Evolutionary conservation across 129 eudicot species (phyloP), one percentile per base, ranked within the genome.

Genomic region (Cynara cardunculus): DNA sequence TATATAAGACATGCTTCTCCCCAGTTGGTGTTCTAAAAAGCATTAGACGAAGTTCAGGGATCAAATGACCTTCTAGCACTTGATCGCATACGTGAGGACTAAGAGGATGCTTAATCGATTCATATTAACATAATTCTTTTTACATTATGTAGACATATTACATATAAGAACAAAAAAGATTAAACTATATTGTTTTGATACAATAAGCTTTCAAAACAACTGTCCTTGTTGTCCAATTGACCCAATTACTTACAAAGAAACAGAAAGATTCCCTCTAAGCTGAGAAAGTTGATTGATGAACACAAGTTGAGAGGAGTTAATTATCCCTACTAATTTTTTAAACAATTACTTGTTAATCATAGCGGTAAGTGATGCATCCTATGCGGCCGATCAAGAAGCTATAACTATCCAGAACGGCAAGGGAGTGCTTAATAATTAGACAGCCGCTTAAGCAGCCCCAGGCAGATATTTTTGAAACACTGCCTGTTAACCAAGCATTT

Each of bases 201-300:
- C 24, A 71, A 32, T 0, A 21, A 4, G 31, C 32, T 49, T 49
- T 13, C 70, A 28, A 70, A 79, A 70, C 6, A 19, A 28, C 25
- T 21, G 62, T 31, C 44, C 41, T 28, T 34, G 18, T 30, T 0
- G 27, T 30, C 62, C 27, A 28, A 25, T 16, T 69, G 53, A 28
- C 76, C 31, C 31, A 28, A 30, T 77, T 37, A 37, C 82, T 68
- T 41, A 69, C 30, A 69, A 25, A 34, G n/a, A n/a, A n/a, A n/a
- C n/a, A n/a, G n/a, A n/a, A n/a, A n/a, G n/a, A n/a, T n/a, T n/a
- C n/a, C n/a, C n/a, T n/a, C n/a, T n/a, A n/a, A n/a, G 73, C 9
- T 35, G 16, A 28, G 46, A 34, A 41, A 67, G 56, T 70, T 28
- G 70, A 68, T 70, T 79, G 19, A 69, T 71, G 56, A 34, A 62